A percentile compares a stretch with the other conserved stretches of the same genome.
Conservation (phyloP, 441 rosid genomes). For the Croton setiger region DNA sequence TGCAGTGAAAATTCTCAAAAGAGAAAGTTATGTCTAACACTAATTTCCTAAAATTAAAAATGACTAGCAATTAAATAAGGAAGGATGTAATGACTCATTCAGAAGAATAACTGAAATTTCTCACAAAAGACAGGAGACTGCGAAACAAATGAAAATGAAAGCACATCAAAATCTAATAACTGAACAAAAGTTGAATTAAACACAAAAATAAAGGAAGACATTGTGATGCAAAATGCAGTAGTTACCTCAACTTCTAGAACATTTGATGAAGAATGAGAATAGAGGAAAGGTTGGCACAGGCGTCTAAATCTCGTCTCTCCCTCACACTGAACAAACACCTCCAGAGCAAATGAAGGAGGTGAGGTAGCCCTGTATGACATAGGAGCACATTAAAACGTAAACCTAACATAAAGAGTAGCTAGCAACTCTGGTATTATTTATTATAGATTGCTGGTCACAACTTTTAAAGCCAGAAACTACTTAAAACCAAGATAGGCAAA, state of each 20-base stretch:
- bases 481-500: not conserved
- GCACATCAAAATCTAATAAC: not conserved
- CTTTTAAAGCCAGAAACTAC: not conserved
- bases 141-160: not conserved
- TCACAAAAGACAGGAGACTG: not conserved
- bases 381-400: not conserved
- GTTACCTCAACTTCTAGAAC: constrained; percentile 95
- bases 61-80: not conserved
- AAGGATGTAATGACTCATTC: not conserved
- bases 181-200: constrained; percentile 6
- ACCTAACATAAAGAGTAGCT: not conserved
- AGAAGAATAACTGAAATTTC: constrained; percentile 8
- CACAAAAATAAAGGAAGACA: constrained; percentile 6
- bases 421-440: not conserved
- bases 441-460: not conserved
- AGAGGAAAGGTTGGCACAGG: constrained; percentile 93
- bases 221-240: not conserved
- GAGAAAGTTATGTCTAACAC: not conserved
- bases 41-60: constrained; percentile 15
- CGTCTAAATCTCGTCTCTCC: constrained; percentile 96
- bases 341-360: constrained; percentile 98
- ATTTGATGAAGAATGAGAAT: constrained; percentile 94
- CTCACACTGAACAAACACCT: constrained; percentile 90
- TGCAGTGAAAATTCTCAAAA: constrained; percentile 1
- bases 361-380: constrained; percentile 70